Base-by-base conservation (phyloP, 164 flowering plant genomes). In the Chimonanthus praecox region DNA sequence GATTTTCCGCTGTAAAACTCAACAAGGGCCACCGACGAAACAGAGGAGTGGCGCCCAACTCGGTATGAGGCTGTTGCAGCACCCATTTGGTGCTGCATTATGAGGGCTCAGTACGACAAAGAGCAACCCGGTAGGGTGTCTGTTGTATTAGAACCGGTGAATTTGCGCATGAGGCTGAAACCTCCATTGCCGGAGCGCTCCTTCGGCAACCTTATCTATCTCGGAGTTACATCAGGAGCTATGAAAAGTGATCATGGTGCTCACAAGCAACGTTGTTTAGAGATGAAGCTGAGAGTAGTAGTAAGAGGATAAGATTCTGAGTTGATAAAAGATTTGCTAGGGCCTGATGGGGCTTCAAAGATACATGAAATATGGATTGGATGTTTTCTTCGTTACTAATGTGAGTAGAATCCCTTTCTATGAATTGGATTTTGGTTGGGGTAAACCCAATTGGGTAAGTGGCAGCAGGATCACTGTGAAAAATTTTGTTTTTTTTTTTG, bases 61-160 rank as follows among this genome's bases (percentile, higher is more conserved):
- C 76, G 87, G 0, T 78, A 87, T 0, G 88, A 84, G 72, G 80
- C 72, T 0, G 81, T 90, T 21, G 77, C 92, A 1, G 84, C 88
- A 46, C n/a, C 15, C 16, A 51, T 90, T 33, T 87, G 89, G 89
- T 83, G 80, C 61, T 75, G 74, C 58, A 47, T 64, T 5, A 78
- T 11, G 84, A 83, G 3, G 18, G 48, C 49, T 4, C 43, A 49
- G 49, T 8, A 11, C 0, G 48, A 63, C 4, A 21, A 64, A 16
- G 72, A 73, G 7, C 47, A 71, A 2, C 4, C 13, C 33, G 1
- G 33, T 2, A 47, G 49, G 49, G 18, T 47, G 5, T 75, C 51
- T 3, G 47, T 63, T 9, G 33, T 64, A 33, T 47, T 64, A 7
- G 84, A 80, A 43, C 49, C 77, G 4, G 80, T 81, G 78, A 77